phyloP scores from a whole-genome alignment of 148 eudicot species.

The Polygonum aviculare region DNA sequence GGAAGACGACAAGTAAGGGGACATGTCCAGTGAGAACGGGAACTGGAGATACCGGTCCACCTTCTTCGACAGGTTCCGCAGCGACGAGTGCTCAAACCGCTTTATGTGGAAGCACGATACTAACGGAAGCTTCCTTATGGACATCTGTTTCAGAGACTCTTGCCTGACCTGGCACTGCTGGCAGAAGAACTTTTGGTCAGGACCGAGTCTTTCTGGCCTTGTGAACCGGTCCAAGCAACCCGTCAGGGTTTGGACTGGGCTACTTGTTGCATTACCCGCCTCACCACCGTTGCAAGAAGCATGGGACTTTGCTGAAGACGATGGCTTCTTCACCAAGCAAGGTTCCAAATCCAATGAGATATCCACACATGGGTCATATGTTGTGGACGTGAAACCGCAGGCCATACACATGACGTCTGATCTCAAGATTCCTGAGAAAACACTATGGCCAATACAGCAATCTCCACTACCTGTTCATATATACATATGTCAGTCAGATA shows the following conservation, averaged over 20 bases:
- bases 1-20: constrained; percentile 70
- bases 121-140: constrained; percentile 65
- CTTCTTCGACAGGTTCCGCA: constrained; percentile 51
- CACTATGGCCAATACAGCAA: constrained; percentile 76
- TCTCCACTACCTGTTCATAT: constrained; percentile 50
- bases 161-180: constrained; percentile 67
- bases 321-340: constrained; percentile 21
- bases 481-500: neutral
- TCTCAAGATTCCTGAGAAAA: constrained; percentile 66
- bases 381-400: constrained; percentile 75
- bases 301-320: constrained; percentile 34
- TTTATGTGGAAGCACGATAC: constrained; percentile 80
- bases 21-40: constrained; percentile 69
- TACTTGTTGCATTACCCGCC: constrained; percentile 17
- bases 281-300: constrained; percentile 38
- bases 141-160: constrained; percentile 81
- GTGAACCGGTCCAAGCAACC: constrained; percentile 77
- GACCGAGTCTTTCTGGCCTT: constrained; percentile 59
- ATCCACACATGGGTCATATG: constrained; percentile 74
- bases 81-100: constrained; percentile 61
- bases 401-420: constrained; percentile 81
- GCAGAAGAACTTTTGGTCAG: constrained; percentile 76
- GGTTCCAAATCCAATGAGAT: constrained; percentile 72
- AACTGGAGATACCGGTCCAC: constrained; percentile 68
- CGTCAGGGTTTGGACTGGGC: constrained; percentile 27